phyloP scores from a whole-genome alignment of 768 basidiomycete species.

The Termitomyces sp. region DNA sequence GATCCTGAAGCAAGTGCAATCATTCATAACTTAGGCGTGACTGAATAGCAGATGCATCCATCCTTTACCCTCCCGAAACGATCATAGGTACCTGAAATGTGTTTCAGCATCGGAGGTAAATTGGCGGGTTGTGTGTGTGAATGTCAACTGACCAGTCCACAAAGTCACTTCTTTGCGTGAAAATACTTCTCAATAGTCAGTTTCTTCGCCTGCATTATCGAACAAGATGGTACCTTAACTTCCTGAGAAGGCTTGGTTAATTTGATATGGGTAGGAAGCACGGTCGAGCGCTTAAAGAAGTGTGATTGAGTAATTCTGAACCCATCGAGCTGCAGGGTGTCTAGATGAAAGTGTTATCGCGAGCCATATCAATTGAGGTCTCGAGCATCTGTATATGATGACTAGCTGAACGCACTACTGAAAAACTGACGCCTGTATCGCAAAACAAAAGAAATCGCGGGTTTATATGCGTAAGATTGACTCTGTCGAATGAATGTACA shows the following conservation, averaged over 20 bases:
- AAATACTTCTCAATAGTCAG: background rate
- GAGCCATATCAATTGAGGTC: background rate
- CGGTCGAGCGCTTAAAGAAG: background rate
- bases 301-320: background rate
- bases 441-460: background rate
- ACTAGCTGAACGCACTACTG: background rate
- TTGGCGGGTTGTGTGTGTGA: background rate
- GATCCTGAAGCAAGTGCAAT: background rate
- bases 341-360: background rate
- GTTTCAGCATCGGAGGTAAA: background rate
- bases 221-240: background rate
- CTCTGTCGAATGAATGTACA: constrained; percentile 7
- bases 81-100: background rate
- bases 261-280: background rate
- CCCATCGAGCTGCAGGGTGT: background rate
- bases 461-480: background rate
- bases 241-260: background rate
- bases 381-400: no score
- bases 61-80: no score
- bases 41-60: background rate
- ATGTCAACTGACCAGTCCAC: background rate
- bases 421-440: background rate
- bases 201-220: background rate
- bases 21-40: background rate
- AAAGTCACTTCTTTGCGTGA: background rate